These are phyloP conservation scores for Periconia sp. DNA, from an alignment of 2,329 filamentous ascomycete species.

Conservation along the genomic window DNA sequence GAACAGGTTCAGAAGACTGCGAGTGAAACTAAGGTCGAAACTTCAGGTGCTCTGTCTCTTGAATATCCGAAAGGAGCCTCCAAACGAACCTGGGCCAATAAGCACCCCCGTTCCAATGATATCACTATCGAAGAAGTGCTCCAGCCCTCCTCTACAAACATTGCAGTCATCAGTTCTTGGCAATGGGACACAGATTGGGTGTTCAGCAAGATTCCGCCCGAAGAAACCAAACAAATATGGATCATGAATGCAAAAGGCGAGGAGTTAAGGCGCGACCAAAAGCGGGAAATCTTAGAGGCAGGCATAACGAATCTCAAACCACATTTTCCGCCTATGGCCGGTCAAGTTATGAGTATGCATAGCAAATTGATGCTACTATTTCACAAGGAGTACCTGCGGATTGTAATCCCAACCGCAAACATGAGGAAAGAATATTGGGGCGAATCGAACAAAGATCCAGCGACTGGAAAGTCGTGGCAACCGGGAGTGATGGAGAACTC, in stretches of 20 bases:
- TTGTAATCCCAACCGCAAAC: conserved; percentile 89
- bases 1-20: background rate
- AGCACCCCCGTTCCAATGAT: conserved; percentile 70
- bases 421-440: conserved; percentile 89
- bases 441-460: conserved; percentile 63
- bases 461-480: conserved; percentile 27
- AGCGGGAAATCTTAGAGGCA: conserved; percentile 31
- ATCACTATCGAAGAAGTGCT: conserved; percentile 89
- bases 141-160: conserved; percentile 72
- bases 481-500: conserved; percentile 53
- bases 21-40: background rate
- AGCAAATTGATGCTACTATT: conserved; percentile 94
- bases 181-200: conserved; percentile 86
- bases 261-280: conserved; percentile 31
- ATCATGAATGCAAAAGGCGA: conserved; percentile 66
- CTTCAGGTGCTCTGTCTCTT: conserved; percentile 18
- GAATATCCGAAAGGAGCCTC: conserved; percentile 69
- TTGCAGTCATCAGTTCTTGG: conserved; percentile 85
- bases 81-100: conserved; percentile 79
- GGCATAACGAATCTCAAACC: conserved; percentile 62
- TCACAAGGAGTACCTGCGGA: conserved; percentile 72
- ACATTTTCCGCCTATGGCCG: conserved; percentile 83
- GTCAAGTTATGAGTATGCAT: conserved; percentile 79
- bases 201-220: conserved; percentile 68
- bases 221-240: conserved; percentile 57